phyloP scores from a whole-genome alignment of 768 basidiomycete species.

The Leccinum fibrillosum region DNA sequence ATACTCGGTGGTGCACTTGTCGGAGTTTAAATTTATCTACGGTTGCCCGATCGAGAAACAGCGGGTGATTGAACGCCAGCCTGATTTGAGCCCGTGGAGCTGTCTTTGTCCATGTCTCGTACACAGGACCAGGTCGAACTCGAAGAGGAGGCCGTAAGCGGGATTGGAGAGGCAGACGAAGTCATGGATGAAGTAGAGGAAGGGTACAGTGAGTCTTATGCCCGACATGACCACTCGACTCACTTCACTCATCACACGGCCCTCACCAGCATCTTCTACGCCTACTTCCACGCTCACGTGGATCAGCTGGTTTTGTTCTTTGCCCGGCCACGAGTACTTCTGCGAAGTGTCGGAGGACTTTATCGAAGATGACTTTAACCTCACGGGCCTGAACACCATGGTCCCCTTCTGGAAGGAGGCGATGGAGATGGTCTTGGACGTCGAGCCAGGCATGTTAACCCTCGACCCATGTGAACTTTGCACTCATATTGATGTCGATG shows the following conservation, averaged over 20 bases:
- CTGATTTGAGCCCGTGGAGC: slow-evolving; percentile 22
- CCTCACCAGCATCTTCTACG: slow-evolving; percentile 70
- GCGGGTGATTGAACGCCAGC: slow-evolving; percentile 18
- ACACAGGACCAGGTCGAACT: slow-evolving; percentile 45
- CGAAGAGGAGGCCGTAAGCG: slow-evolving; percentile 62
- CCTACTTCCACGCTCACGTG: slow-evolving; percentile 90
- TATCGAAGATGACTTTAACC: slow-evolving; percentile 99
- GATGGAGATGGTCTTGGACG: slow-evolving; percentile 99
- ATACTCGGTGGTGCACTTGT: slow-evolving; percentile 5
- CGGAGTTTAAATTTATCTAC: slow-evolving; percentile 30
- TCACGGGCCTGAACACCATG: slow-evolving; percentile 92
- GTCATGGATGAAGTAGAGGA: slow-evolving; percentile 69
- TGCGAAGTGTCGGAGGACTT: slow-evolving; percentile 98
- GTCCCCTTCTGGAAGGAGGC: slow-evolving; percentile 99
- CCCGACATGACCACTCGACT: slow-evolving; percentile 4
- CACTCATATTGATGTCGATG: slow-evolving; percentile 9
- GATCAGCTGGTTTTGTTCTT: slow-evolving; percentile 95
- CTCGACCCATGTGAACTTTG: slow-evolving; percentile 11
- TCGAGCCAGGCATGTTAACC: slow-evolving; percentile 83
- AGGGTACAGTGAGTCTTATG: slow-evolving; percentile 69
- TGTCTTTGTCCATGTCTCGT: slow-evolving; percentile 37
- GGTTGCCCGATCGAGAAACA: slow-evolving; percentile 27
- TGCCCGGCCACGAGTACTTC: slow-evolving; percentile 96
- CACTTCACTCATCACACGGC: slow-evolving; percentile 16
- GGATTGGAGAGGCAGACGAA: slow-evolving; percentile 63